Evolutionary conservation across 805 yeast species (phyloP), one percentile per base, ranked within the genome.

Genomic region (Diddensiella transvaalensis): DNA sequence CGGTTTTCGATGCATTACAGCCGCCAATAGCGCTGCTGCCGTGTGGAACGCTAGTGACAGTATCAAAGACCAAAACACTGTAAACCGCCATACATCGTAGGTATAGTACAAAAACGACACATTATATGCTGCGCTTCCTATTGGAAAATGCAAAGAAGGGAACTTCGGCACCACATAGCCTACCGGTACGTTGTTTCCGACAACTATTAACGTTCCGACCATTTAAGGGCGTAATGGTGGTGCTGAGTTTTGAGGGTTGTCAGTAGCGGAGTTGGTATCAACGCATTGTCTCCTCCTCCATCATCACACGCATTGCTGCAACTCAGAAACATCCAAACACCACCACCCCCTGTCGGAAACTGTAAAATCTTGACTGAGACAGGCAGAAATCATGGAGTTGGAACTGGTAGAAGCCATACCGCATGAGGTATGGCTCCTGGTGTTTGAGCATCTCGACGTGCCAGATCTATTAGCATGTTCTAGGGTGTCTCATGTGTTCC

Each of bases 61-160:
- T 5, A 89, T 82, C 41, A 91, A 57, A 11, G 85, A 75, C 98
- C 99, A 91, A 57, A 69, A 76, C 6, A 87, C 72, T 0, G 96
- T 87, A 72, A 87, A 91, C 54, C 66, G 68, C 93, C 96, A 90
- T 13, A 91, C 79, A 58, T 88, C 96, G 15, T 62, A 55, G 1
- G 82, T 68, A 58, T 80, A 78, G 67, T 87, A 91, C 3, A 91
- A 75, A 54, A 75, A 80, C 30, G 88, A 75, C 3, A 73, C 59
- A 23, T 69, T 65, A 60, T 72, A 80, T 13, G 54, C 51, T 1
- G 60, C 50, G 30, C 67, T 60, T 10, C 67, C 63, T 13, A 78
- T 55, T 0, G 95, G 96, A 85, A 89, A 83, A 59, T 73, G 75
- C 24, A 91, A 65, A 2, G 95, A 82, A 3, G 98, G 98, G 59